Evolutionary conservation across 768 basidiomycete species (phyloP), one percentile per base, ranked within the genome.

Genomic region (Psilocybe tampanensis): DNA sequence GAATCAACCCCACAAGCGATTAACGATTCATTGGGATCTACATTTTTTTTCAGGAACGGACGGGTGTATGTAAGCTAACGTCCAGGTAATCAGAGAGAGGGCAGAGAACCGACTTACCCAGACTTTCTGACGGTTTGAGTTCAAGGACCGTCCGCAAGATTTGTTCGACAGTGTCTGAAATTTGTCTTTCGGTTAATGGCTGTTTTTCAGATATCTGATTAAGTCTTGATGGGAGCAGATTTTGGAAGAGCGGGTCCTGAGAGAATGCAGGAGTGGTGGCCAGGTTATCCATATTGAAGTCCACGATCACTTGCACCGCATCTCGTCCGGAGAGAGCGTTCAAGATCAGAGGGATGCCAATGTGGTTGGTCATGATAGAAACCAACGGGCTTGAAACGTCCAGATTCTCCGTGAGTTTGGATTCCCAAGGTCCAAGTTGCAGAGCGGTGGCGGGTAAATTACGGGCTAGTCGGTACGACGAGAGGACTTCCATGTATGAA

Each of bases 291-390:
- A 47, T 26, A 41, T 66, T 54, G 15, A 66, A 47, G 1, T 63
- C 54, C 2, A 63, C 67, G 26, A 70, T 62, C 32, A 67, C 55
- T 42, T 68, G 64, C 4, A 70, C 64, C 8, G 62, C 47, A 17
- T 52, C 52, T 1, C 52, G 44, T 19, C 34, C 44, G 4, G 47
- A 32, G 44, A 67, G 58, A 9, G 63, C 63, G 13, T 55, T 36
- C 19, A 70, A 15, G 3, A 70, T 64, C 18, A 68, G 39, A 3
- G 68, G 66, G 9, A 70, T 63, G n/a, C 67, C 68, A 12, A 54
- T 55, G 26, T 53, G 24, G 44, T 67, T 60, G 11, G 45, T 17
- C 41, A 64, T 66, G 1, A 55, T 54, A 12, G 24, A 43, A 11
- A 64, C 50, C 12, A 63, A 39, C 5, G 33, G 34, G 36, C 49